phyloP scores from a whole-genome alignment of 306 rosid species.

The Trifolium fragiferum region DNA sequence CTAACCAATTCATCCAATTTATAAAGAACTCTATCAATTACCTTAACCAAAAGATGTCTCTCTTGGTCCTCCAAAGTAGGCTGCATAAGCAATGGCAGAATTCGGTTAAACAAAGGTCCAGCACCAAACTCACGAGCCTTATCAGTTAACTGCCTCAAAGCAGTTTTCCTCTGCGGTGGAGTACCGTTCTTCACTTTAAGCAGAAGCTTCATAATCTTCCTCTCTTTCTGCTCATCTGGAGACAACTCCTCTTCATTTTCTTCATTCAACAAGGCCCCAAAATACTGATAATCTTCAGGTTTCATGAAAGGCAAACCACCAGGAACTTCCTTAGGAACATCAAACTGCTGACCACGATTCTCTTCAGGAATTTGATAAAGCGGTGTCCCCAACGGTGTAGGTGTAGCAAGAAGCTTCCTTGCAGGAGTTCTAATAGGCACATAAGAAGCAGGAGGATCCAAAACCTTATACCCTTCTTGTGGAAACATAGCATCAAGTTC shows the following conservation, averaged over 20 bases:
- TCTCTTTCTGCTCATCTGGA: conserved; percentile 46
- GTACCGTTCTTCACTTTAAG: conserved; percentile 51
- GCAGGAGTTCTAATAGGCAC: conserved; percentile 51
- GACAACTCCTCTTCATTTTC: conserved; percentile 47
- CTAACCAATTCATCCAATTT: conserved; percentile 94
- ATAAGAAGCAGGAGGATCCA: conserved; percentile 49
- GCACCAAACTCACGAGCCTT: conserved; percentile 51
- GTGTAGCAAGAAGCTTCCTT: conserved; percentile 50
- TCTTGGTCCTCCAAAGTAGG: conserved; percentile 52
- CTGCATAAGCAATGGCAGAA: conserved; percentile 49
- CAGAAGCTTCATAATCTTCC: conserved; percentile 48
- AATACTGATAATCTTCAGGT: conserved; percentile 48
- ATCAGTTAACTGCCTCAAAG: conserved; percentile 48
- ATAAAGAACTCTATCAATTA: conserved; percentile 82
- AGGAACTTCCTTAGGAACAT: conserved; percentile 46
- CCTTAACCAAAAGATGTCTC: conserved; percentile 51
- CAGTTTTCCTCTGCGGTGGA: conserved; percentile 44
- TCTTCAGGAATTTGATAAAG: conserved; percentile 49
- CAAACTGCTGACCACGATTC: conserved; percentile 48
- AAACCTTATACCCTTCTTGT: conserved; percentile 47
- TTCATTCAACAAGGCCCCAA: conserved; percentile 50
- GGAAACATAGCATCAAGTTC: conserved; percentile 53
- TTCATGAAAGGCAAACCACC: conserved; percentile 53
- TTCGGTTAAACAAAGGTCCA: conserved; percentile 48
- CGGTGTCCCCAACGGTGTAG: conserved; percentile 46